phyloP scores from a whole-genome alignment of 805 yeast genomes.

The Yueomyces sp. region DNA sequence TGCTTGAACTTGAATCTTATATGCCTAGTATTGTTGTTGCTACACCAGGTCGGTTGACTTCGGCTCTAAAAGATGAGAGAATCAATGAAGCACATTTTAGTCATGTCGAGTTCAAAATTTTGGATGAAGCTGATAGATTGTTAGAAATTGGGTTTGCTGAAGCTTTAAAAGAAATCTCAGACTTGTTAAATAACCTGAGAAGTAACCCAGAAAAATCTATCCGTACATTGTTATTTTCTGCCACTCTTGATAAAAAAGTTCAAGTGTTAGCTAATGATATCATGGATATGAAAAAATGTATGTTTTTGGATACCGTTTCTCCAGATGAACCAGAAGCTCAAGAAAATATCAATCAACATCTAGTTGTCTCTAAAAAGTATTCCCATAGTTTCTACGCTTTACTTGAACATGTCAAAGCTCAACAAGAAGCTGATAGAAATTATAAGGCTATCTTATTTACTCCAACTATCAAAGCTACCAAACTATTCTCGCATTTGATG shows the following conservation, averaged over 20 bases:
- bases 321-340: constrained; percentile 65
- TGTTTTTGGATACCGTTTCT: constrained; percentile 61
- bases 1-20: constrained; percentile 19
- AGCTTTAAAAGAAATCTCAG: constrained; percentile 46
- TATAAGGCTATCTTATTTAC: constrained; percentile 77
- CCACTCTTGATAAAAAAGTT: constrained; percentile 68
- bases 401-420: constrained; percentile 33
- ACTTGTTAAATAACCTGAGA: constrained; percentile 27
- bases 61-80: constrained; percentile 32
- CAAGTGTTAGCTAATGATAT: constrained; percentile 46
- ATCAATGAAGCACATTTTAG: constrained; percentile 34
- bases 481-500: constrained; percentile 37
- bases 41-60: constrained; percentile 79
- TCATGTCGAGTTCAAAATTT: constrained; percentile 48
- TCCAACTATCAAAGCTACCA: constrained; percentile 63
- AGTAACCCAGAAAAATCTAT: constrained; percentile 25
- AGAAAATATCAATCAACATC: constrained; percentile 59
- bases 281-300: constrained; percentile 38
- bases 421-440: constrained; percentile 7
- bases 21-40: constrained; percentile 57
- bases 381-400: constrained; percentile 51
- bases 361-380: constrained; percentile 40
- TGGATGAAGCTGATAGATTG: constrained; percentile 87
- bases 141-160: constrained; percentile 70
- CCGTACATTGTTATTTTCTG: constrained; percentile 72